Base-by-base conservation (phyloP, 73 alveolate genomes). In the Stentor coeruleus region DNA sequence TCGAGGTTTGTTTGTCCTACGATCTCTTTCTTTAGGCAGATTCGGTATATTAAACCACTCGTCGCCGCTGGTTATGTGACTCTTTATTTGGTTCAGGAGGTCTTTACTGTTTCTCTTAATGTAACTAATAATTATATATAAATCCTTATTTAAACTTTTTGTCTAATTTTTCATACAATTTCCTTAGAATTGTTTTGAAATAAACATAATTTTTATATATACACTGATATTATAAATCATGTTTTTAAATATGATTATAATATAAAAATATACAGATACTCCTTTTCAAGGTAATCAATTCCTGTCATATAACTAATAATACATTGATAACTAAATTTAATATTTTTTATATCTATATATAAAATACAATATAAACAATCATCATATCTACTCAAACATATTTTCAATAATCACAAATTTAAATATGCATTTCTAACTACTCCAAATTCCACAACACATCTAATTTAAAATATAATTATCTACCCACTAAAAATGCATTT, bases 221-320 rank as follows among this genome's bases (percentile, higher is more conserved):
- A 90, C 95, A 74, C 98, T 93, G 85, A 96, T 93, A 82, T 88
- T 93, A 49, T 85, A 89, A 30, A 92, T 74, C n/a, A n/a, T 33
- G 99, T 96, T 84, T 86, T 86, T 30, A 58, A 35, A 55, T 86
- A 75, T 26, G 99, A 98, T 0, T 97, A 98, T 84, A 93, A 96
- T 3, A 98, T 41, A 6, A 97, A 97, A 66, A 96, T 96, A 41
- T 93, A 86, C 28, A 81, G 59, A 41, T 85, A 74, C 33, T 94
- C 94, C 2, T 66, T 26, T 1, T 1, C 79, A 11, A 40, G 79
- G n/a, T 20, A 0, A 28, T 26, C 36, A 3, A 76, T 49, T 31
- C 86, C 93, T 74, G 83, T 91, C 20, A 91, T 88, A 59, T 49
- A 38, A 77, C 75, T 86, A 3, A 92, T 82, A n/a, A 93, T 89